Conservation (phyloP, 306 rosid species). For the Dryas drummondii region DNA sequence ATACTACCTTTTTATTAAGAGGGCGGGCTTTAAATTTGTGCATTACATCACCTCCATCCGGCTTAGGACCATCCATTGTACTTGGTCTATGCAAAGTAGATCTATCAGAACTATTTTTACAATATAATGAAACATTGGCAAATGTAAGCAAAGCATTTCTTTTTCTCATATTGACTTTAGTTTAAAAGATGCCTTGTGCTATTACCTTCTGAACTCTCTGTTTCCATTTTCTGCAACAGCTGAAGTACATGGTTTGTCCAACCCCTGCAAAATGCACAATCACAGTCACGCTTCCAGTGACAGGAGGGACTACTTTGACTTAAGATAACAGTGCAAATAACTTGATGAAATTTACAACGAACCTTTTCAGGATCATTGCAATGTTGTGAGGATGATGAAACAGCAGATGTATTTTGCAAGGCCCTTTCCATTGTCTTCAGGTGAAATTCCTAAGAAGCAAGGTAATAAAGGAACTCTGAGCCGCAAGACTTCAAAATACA, state of each 20-base stretch:
- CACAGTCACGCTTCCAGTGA: background rate
- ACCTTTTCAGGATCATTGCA: constrained; percentile 55
- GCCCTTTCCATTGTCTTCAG: constrained; percentile 89
- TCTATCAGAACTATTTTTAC: constrained; percentile 18
- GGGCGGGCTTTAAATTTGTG: constrained; percentile 73
- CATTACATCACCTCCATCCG: constrained; percentile 42
- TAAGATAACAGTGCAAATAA: constrained; percentile 21
- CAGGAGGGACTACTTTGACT: background rate
- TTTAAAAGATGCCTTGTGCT: background rate
- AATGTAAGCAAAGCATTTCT: background rate
- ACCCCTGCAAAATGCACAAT: constrained; percentile 45
- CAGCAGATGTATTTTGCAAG: constrained; percentile 56
- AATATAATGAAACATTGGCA: background rate
- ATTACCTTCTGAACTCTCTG: constrained; percentile 61
- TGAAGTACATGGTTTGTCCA: constrained; percentile 42
- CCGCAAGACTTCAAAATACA: constrained; percentile 15
- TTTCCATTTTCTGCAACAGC: constrained; percentile 42
- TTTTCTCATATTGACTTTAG: background rate
- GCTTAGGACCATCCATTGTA: constrained; percentile 43
- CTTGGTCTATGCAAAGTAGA: constrained; percentile 53
- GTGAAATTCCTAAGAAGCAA: constrained; percentile 71
- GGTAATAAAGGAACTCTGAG: constrained; percentile 26
- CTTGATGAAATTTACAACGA: constrained; percentile 7
- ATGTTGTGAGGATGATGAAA: constrained; percentile 55
- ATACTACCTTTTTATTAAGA: constrained; percentile 74